Conservation (phyloP, 768 basidiomycete genomes). For the Artomyces pyxidatus region DNA sequence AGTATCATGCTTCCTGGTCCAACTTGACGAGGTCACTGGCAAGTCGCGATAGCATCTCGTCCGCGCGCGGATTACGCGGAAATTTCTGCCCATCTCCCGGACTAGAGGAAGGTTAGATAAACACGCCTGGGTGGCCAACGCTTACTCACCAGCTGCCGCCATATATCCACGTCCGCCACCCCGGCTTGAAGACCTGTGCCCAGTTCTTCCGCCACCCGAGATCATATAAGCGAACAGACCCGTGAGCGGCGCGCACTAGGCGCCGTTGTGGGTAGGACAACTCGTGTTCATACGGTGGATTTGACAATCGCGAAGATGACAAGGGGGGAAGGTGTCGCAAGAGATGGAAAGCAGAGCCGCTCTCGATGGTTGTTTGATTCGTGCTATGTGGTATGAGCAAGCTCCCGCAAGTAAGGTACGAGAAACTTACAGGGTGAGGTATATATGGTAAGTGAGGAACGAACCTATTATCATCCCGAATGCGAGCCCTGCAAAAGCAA, state of each 20-base stretch:
- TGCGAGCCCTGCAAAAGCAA: slow-evolving; percentile 50
- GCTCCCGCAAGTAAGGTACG: slow-evolving; percentile 6
- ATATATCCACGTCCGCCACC: slow-evolving; percentile 44
- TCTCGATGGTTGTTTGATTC: slow-evolving; percentile 82
- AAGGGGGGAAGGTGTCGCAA: slow-evolving; percentile 63
- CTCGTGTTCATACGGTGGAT: slow-evolving; percentile 68
- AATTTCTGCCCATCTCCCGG: slow-evolving; percentile 65
- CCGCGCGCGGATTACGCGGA: slow-evolving; percentile 59
- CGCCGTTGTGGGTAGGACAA: slow-evolving; percentile 56
- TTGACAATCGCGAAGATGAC: slow-evolving; percentile 47
- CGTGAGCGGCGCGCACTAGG: slow-evolving; percentile 57
- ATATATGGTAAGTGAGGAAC: slow-evolving; percentile 69
- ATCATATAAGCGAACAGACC: slow-evolving; percentile 56
- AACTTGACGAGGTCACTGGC: slow-evolving; percentile 52
- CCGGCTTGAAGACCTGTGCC: slow-evolving; percentile 52
- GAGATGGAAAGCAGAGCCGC: slow-evolving; percentile 66
- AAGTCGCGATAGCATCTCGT: slow-evolving; percentile 57
- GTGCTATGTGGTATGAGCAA: slow-evolving; percentile 35
- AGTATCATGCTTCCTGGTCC: slow-evolving; percentile 23
- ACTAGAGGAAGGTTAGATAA: too few species aligned
- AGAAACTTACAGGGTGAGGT: slow-evolving; percentile 57
- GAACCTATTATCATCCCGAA: slow-evolving; percentile 65
- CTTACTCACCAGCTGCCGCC: too few species aligned
- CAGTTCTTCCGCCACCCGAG: slow-evolving; percentile 69
- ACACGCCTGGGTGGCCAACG: too few species aligned